Base-by-base conservation (phyloP, 306 rosid genomes). In the Fragaria iinumae region DNA sequence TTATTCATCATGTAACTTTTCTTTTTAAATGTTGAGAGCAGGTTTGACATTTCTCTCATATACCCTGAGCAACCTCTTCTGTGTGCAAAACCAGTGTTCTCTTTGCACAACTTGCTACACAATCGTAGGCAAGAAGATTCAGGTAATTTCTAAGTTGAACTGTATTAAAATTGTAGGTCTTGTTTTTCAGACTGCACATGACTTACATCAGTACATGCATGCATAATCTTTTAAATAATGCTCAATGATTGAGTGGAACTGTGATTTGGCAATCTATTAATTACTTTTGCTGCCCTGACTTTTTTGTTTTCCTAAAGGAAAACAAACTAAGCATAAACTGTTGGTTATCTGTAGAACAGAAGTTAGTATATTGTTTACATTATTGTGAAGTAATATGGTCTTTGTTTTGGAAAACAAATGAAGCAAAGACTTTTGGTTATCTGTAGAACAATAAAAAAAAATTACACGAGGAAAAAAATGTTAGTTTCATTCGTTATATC, bases 21-120 rank as follows among this genome's bases (percentile, higher is more conserved):
- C 44, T 84, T 66, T 49, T 81, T 80, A 13, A 48, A 78, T 67
- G 70, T 74, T 80, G 78, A 77, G 84, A 75, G 39, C 96, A 95
- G 98, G 88, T 87, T 80, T 84, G 82, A 75, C 78, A 90, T 90
- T 90, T 78, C 71, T 67, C 97, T 92, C 73, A 80, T 83, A 84
- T 79, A 47, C 83, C 98, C 98, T 0, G 72, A 80, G 76, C 98
- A 95, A 84, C 96, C 91, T 49, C 91, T 95, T 89, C 86, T 95
- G 72, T 80, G 21, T 16, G 97, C 85, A 60, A 92, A 95, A 79
- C 97, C 88, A 53, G 86, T 95, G 78, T 90, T 84, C 85, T 52
- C 13, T 67, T 69, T 90, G 88, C 97, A 79, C 80, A 95, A 92
- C 93, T 86, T 89, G 81, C 90, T 95, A 47, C 91, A 88, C 85